Evolutionary conservation across 352 stramenopile genomes (phyloP), one percentile per base, ranked within the genome.

Genomic region (Aphanomyces euteiches): DNA sequence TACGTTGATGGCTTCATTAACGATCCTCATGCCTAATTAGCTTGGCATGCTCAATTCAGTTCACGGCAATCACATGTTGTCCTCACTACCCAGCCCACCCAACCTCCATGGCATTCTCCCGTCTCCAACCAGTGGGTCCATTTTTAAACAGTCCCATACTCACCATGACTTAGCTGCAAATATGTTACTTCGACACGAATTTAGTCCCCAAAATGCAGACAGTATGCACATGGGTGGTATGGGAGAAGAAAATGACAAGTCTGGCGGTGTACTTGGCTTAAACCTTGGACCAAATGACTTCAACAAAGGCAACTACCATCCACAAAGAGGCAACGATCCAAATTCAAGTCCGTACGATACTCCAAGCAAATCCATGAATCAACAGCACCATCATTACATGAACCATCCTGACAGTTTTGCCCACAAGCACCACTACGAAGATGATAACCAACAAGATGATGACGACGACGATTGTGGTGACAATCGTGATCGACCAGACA

Each of bases 171-270:
- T 67, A 76, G 56, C 64, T 86, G 83, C 85, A 0, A 87, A 78
- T 41, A 90, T 92, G 85, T 75, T 92, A 8, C 74, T 92, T 37
- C 76, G 78, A 17, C 83, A 92, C 54, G 85, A 92, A 7, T 90
- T 92, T 71, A 92, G 83, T 38, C 80, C 83, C 0, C 82, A 88
- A 64, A 81, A 83, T 60, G 77, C 67, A 38, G 73, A 78, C n/a
- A 74, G 76, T 59, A 78, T 78, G 41, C 79, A 90, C 37, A 78
- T 83, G 68, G 71, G 38, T n/a, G 54, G 45, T 36, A 72, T 53
- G 61, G 70, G 1, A 65, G 70, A 65, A 47, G 68, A 79, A n/a
- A 76, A 83, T 48, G 85, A 88, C 67, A 89, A 77, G 72, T 37
- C 54, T 19, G 28, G 54, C n/a, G 78, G 81, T 13, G 80, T 86